Percentiles rank a stretch among this genome's conserved stretches.
These are phyloP conservation scores for Bimuria novae-zelandiae DNA, from an alignment of 2,329 filamentous ascomycete genomes.

Conservation along the genomic window DNA sequence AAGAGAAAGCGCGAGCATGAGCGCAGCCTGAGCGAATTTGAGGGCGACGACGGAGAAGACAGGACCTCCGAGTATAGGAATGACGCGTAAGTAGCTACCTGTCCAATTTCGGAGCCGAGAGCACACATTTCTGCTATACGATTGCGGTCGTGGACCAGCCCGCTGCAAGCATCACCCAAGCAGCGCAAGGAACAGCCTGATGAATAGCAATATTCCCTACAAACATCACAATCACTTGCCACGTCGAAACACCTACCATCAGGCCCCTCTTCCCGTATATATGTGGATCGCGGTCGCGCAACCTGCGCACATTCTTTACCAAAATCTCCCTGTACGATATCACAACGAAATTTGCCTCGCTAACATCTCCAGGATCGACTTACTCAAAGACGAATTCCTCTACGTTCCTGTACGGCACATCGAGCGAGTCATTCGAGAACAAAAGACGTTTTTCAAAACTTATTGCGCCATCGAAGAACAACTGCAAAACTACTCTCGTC, in stretches of 20 bases:
- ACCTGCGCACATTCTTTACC: not conserved
- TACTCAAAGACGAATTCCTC: conserved; percentile 51
- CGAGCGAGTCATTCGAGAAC: conserved; percentile 29
- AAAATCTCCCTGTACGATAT: too few species aligned
- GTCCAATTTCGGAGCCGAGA: too few species aligned
- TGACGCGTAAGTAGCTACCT: conserved; percentile 44
- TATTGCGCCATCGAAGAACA: conserved; percentile 42
- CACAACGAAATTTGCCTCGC: not conserved
- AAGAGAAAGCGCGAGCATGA: conserved; percentile 40
- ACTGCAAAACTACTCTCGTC: conserved; percentile 25
- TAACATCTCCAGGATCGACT: conserved; percentile 23
- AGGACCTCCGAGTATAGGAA: conserved; percentile 19
- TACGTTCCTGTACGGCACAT: conserved; percentile 45
- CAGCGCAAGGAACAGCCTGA: not conserved
- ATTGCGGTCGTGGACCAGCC: not conserved
- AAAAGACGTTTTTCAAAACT: conserved; percentile 46
- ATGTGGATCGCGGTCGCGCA: too few species aligned
- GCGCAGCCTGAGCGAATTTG: conserved; percentile 25
- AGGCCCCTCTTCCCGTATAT: too few species aligned
- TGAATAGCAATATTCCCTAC: not conserved
- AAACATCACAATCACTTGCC: not conserved
- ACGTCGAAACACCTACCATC: not conserved
- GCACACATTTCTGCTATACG: too few species aligned
- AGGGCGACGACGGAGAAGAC: conserved; percentile 23
- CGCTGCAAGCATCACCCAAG: not conserved